phyloP scores from a whole-genome alignment of 371 early-diverging fungal species.

The Lichtheimia ramosa region DNA sequence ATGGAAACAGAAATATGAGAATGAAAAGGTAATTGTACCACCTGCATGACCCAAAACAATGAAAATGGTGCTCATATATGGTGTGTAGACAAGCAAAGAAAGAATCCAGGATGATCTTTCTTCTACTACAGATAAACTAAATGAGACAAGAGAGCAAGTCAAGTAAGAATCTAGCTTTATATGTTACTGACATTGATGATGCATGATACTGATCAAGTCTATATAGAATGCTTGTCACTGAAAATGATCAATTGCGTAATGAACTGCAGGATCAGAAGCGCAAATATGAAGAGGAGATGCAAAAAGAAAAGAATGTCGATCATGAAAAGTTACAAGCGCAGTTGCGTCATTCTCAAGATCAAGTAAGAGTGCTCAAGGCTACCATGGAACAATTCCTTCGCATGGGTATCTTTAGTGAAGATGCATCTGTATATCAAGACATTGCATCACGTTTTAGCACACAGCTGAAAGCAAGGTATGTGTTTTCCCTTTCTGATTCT shows the following conservation, averaged over 20 bases:
- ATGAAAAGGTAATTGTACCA: slow-evolving; percentile 23
- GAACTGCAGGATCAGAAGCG: slow-evolving; percentile 18
- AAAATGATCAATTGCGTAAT: slow-evolving; percentile 16
- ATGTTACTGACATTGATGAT: too few species aligned
- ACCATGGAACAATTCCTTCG: slow-evolving; percentile 48
- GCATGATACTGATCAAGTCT: not conserved
- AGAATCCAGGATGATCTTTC: slow-evolving; percentile 10
- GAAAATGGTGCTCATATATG: not conserved
- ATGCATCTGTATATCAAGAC: slow-evolving; percentile 18
- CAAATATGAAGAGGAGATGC: not conserved
- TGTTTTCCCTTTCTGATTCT: not conserved
- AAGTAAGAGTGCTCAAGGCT: slow-evolving; percentile 38
- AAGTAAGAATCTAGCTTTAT: not conserved
- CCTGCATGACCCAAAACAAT: not conserved
- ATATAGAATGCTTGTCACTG: slow-evolving; percentile 18
- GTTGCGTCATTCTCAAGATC: slow-evolving; percentile 38
- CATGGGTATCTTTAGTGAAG: slow-evolving; percentile 42
- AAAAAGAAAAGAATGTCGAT: not conserved
- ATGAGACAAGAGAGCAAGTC: slow-evolving; percentile 4
- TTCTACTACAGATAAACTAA: slow-evolving; percentile 2
- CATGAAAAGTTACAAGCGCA: slow-evolving; percentile 14
- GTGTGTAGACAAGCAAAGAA: slow-evolving; percentile 7
- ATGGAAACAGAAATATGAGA: slow-evolving; percentile 29
- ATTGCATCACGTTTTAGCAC: slow-evolving; percentile 8
- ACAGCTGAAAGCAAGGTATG: slow-evolving; percentile 11